Evolutionary conservation across 441 rosid species (phyloP).

Genomic region (Erodium texanum): DNA sequence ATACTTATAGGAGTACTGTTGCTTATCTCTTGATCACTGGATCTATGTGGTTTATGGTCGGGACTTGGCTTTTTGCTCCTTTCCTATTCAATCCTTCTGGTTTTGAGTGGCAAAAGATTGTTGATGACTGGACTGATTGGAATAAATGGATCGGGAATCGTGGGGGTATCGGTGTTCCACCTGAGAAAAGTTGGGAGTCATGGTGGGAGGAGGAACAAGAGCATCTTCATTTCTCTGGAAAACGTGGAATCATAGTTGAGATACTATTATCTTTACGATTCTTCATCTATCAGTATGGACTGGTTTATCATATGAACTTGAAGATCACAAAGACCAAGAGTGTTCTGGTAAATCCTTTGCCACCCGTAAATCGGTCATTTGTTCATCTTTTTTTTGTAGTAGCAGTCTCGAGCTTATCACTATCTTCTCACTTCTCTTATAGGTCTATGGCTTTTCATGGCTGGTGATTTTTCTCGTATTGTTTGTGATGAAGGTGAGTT

Average conservation of each 20-base stretch:
- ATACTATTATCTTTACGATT: constrained; percentile 73
- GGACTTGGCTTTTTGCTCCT: constrained; percentile 98
- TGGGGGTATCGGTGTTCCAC: constrained; percentile 94
- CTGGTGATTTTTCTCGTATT: constrained; percentile 76
- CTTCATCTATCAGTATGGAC: constrained; percentile 93
- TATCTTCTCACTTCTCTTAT: constrained; percentile 16
- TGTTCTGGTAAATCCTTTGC: constrained; percentile 51
- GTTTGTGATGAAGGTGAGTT: constrained; percentile 92
- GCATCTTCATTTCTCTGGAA: constrained; percentile 81
- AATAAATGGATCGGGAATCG: constrained; percentile 89
- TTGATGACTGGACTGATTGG: constrained; percentile 99
- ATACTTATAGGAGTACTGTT: constrained; percentile 70
- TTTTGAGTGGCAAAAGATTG: constrained; percentile 97
- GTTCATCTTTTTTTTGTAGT: constrained; percentile 4
- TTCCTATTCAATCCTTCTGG: constrained; percentile 98
- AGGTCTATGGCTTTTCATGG: constrained; percentile 97
- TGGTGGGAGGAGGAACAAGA: constrained; percentile 99
- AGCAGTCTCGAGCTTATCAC: neutral
- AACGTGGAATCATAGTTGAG: constrained; percentile 85
- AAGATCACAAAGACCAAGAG: constrained; percentile 46
- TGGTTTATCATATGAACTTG: constrained; percentile 77
- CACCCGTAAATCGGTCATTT: constrained; percentile 9
- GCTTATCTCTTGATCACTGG: constrained; percentile 80
- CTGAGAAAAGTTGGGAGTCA: constrained; percentile 99
- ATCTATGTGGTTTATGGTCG: constrained; percentile 99